Evolutionary conservation across 225 moss, liverwort and hornwort genomes (phyloP).

Genomic region (Marchantia polymorpha): DNA sequence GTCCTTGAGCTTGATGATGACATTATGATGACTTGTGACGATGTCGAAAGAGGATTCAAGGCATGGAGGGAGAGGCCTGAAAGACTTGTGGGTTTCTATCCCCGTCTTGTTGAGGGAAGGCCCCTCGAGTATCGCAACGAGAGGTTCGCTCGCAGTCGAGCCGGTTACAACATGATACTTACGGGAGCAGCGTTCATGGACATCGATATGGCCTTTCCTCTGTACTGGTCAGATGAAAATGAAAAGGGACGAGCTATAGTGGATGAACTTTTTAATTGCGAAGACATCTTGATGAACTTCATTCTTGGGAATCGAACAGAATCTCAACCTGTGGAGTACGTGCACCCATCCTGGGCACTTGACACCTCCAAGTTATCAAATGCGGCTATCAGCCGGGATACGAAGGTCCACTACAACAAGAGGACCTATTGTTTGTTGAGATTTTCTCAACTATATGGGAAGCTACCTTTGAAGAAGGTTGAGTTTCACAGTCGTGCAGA

Average conservation of each 20-base stretch:
- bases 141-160: conserved; percentile 57
- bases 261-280: conserved; percentile 81
- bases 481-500: conserved; percentile 62
- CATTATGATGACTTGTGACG: conserved; percentile 96
- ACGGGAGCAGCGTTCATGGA: conserved; percentile 94
- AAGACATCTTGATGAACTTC: conserved; percentile 92
- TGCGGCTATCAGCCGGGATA: conserved; percentile 80
- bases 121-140: conserved; percentile 78
- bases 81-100: conserved; percentile 85
- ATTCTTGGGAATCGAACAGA: conserved; percentile 60
- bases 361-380: conserved; percentile 83
- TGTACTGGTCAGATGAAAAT: conserved; percentile 61
- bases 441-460: conserved; percentile 56
- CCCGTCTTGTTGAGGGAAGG: conserved; percentile 64
- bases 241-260: conserved; percentile 61
- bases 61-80: conserved; percentile 84
- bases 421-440: conserved; percentile 62
- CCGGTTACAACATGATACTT: conserved; percentile 82
- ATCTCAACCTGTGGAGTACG: conserved; percentile 50
- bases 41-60: conserved; percentile 83
- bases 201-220: conserved; percentile 48
- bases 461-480: conserved; percentile 67
- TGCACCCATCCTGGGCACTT: conserved; percentile 84
- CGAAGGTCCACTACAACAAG: conserved; percentile 64
- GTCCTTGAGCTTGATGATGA: conserved; percentile 96